A percentile compares a stretch with the other conserved stretches of the same genome.
phyloP scores from a whole-genome alignment of 345 rosid species.

The Gossypium turneri region DNA sequence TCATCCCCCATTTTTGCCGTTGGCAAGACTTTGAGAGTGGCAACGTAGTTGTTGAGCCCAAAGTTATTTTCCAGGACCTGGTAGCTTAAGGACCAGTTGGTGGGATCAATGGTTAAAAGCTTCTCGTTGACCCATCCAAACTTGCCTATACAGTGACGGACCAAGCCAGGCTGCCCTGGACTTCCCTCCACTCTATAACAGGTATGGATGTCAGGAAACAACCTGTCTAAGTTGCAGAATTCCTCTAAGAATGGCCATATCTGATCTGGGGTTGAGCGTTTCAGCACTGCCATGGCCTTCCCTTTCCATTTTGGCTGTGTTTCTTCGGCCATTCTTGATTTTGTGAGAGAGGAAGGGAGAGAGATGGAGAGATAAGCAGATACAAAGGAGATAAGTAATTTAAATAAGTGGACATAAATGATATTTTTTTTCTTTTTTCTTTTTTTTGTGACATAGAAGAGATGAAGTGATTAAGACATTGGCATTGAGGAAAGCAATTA shows the following conservation, averaged over 20 bases:
- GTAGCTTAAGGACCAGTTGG: constrained; percentile 43
- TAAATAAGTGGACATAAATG: too few relatives aligned
- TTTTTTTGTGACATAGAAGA: too few relatives aligned
- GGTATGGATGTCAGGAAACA: constrained; percentile 39
- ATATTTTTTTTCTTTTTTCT: too few relatives aligned
- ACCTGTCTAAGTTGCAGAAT: constrained; percentile 54
- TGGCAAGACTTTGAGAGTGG: constrained; percentile 38
- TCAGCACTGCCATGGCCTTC: constrained; percentile 32
- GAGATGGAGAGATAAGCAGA: background rate
- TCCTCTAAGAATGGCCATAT: constrained; percentile 57
- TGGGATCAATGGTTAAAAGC: background rate
- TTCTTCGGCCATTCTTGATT: constrained; percentile 24
- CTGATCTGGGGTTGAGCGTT: constrained; percentile 40
- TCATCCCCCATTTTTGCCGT: constrained; percentile 18
- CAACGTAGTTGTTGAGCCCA: constrained; percentile 46
- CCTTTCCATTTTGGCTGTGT: constrained; percentile 51
- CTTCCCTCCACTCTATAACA: constrained; percentile 48
- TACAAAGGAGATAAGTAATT: background rate
- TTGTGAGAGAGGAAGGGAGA: background rate
- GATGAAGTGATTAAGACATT: too few relatives aligned
- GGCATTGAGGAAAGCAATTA: too few relatives aligned
- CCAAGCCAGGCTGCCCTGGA: constrained; percentile 37
- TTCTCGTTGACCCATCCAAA: constrained; percentile 6
- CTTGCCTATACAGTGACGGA: constrained; percentile 42
- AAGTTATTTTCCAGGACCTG: constrained; percentile 51